These are phyloP conservation scores for Ophiostoma tasmaniense DNA, from an alignment of 2,329 filamentous ascomycete genomes.

Conservation along the genomic window DNA sequence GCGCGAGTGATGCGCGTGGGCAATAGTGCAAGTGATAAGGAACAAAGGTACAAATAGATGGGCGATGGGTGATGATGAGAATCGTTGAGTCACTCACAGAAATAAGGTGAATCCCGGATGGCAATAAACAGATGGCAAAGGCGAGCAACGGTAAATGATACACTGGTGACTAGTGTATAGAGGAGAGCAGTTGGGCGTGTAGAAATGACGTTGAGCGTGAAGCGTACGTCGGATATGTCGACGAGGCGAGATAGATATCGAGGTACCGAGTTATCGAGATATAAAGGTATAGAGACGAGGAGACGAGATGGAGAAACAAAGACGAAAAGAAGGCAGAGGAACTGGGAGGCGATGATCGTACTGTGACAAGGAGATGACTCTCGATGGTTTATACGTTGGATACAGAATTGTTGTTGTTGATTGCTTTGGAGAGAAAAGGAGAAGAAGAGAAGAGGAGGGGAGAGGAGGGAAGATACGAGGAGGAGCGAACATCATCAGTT, in stretches of 20 bases:
- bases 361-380: conserved; percentile 52
- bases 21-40: neutral
- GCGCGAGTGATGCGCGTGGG: conserved; percentile 16
- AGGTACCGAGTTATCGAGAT: neutral
- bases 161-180: neutral
- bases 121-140: conserved; percentile 10
- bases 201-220: neutral
- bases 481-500: conserved; percentile 25
- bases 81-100: conserved; percentile 29
- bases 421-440: conserved; percentile 32
- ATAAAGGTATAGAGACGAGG: conserved; percentile 20
- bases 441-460: conserved; percentile 26
- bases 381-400: conserved; percentile 38
- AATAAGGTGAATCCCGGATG: neutral
- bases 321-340: conserved; percentile 28
- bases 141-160: neutral
- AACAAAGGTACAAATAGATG: neutral
- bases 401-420: conserved; percentile 38
- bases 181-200: neutral
- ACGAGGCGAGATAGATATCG: conserved; percentile 17
- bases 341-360: conserved; percentile 48
- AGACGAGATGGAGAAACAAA: conserved; percentile 11
- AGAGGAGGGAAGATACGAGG: conserved; percentile 25
- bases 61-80: neutral
- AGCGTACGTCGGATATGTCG: neutral